Conservation (phyloP, 805 yeast species). For the Candida maris region DNA sequence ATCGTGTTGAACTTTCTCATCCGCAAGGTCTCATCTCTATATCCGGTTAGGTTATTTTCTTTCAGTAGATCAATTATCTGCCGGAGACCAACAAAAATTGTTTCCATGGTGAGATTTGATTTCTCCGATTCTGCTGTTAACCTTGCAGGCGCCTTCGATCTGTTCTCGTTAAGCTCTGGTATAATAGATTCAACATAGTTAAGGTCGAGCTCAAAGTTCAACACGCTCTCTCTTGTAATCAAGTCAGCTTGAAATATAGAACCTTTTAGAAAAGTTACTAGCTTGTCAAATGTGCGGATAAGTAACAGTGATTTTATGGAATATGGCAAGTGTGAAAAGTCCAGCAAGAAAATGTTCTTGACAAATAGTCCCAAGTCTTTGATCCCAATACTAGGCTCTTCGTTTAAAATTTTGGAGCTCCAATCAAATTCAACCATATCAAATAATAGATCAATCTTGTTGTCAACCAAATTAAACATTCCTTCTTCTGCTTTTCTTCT, state of each 20-base stretch:
- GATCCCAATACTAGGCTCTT: conserved; percentile 68
- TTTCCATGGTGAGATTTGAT: conserved; percentile 49
- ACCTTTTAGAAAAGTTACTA: conserved; percentile 66
- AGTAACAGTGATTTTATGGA: conserved; percentile 76
- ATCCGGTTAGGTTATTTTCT: conserved; percentile 61
- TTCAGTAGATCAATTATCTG: conserved; percentile 74
- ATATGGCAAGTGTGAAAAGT: conserved; percentile 76
- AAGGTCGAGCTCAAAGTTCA: conserved; percentile 77
- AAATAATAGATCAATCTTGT: conserved; percentile 71
- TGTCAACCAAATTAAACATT: conserved; percentile 78
- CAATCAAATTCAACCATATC: conserved; percentile 87
- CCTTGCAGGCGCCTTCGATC: conserved; percentile 15
- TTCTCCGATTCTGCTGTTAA: conserved; percentile 13
- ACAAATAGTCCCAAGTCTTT: conserved; percentile 82
- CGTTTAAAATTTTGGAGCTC: conserved; percentile 49
- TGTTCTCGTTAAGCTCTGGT: conserved; percentile 32
- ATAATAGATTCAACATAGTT: conserved; percentile 64
- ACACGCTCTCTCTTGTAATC: conserved; percentile 57
- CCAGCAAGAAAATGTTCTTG: conserved; percentile 80
- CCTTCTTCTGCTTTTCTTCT: conserved; percentile 73
- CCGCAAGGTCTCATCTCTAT: conserved; percentile 50
- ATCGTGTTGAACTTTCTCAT: conserved; percentile 71
- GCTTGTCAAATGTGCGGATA: conserved; percentile 80
- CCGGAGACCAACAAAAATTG: conserved; percentile 73
- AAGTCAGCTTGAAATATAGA: conserved; percentile 53